Evolutionary conservation across 306 rosid genomes (phyloP).

Genomic region (Quercus robur): DNA sequence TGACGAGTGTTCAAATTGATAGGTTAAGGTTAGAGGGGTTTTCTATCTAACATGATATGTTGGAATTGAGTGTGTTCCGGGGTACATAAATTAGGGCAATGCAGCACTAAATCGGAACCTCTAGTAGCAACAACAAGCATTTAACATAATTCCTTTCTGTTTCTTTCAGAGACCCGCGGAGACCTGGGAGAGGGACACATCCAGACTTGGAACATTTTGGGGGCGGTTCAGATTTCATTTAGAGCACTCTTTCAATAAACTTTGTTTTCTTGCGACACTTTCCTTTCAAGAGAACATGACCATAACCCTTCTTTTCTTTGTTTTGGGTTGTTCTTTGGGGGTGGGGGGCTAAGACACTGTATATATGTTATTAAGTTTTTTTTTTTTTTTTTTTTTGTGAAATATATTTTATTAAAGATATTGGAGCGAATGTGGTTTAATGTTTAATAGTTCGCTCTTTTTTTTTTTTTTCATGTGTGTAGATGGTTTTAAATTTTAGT

Average conservation of each 20-base stretch:
- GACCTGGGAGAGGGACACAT: slow-evolving; percentile 61
- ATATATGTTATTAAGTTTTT: no score
- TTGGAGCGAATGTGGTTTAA: no score
- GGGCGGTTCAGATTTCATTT: slow-evolving; percentile 72
- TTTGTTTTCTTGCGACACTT: background rate
- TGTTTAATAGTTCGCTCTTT: no score
- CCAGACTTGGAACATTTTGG: slow-evolving; percentile 77
- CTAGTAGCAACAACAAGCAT: background rate
- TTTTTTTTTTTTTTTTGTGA: no score
- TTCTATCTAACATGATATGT: background rate
- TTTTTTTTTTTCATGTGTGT: no score
- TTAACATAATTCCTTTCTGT: background rate
- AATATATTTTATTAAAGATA: no score
- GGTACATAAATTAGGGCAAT: background rate
- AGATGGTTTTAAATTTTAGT: no score
- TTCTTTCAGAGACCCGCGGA: slow-evolving; percentile 53
- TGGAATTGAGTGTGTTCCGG: background rate
- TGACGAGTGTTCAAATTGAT: background rate
- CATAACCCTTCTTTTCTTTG: background rate
- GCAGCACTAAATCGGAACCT: background rate
- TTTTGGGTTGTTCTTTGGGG: background rate
- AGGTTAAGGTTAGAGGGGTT: background rate
- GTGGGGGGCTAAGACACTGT: background rate
- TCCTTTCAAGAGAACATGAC: background rate
- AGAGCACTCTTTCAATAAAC: slow-evolving; percentile 1